These are phyloP conservation scores for Termitomyces sp. DNA, from an alignment of 768 basidiomycete genomes.

Conservation along the genomic window DNA sequence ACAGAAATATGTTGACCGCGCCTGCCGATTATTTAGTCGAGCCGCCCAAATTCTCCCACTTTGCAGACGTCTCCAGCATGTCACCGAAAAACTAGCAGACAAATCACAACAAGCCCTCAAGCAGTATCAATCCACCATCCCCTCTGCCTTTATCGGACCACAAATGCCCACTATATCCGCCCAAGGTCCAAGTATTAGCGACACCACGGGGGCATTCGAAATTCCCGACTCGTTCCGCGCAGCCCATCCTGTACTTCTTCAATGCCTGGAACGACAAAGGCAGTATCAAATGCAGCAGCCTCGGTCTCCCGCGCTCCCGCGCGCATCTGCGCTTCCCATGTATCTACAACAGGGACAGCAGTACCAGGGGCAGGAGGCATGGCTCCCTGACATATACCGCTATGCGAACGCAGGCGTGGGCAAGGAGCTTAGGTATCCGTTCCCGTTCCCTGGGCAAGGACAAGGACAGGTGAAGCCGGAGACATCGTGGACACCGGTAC, in stretches of 20 bases:
- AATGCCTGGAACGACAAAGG: conserved; percentile 25
- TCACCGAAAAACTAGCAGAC: conserved; percentile 39
- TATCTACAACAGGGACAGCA: conserved; percentile 9
- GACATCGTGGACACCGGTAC: not conserved
- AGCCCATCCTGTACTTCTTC: conserved; percentile 27
- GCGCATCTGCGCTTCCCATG: conserved; percentile 1
- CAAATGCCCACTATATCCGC: not conserved
- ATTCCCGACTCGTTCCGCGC: conserved; percentile 28
- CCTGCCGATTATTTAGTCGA: conserved; percentile 49
- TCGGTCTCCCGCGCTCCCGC: conserved; percentile 2
- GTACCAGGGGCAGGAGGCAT: conserved; percentile 16
- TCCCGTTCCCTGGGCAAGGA: conserved; percentile 24
- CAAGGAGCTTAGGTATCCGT: conserved; percentile 31
- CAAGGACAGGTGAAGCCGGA: not conserved
- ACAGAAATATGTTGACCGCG: conserved; percentile 53
- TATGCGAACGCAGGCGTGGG: conserved; percentile 37
- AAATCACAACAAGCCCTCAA: conserved; percentile 42
- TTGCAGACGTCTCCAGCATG: conserved; percentile 41
- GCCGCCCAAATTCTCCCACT: conserved; percentile 56
- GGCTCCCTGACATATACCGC: conserved; percentile 42
- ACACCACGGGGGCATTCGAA: not conserved
- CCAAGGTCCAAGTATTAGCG: not conserved
- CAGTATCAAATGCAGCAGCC: conserved; percentile 5
- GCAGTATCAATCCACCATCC: conserved; percentile 20
- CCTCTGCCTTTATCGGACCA: conserved; percentile 1